Evolutionary conservation across 192 early-diverging fungal species (phyloP), one percentile per base, ranked within the genome.

Genomic region (Obelidium mucronatum): DNA sequence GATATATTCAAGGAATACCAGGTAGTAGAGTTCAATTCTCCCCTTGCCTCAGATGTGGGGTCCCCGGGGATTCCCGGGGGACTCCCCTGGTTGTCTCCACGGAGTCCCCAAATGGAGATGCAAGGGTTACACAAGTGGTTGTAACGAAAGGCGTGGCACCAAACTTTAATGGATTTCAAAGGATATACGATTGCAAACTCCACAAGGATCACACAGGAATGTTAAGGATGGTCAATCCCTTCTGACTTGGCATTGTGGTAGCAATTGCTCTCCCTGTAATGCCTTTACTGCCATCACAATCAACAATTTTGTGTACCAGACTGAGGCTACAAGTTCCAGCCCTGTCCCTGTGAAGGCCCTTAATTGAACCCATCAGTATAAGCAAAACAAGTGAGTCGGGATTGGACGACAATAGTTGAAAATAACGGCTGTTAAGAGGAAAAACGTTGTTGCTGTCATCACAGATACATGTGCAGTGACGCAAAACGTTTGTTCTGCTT

Each of bases 381-480:
- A 11, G 42, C 42, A 17, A 24, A 59, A n/a, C 5, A 59, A 24
- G 56, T 24, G n/a, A 13, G n/a, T 13, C 4, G 5, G 5, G 24
- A 30, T 13, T 6, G 4, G 31, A n/a, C 11, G 5, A n/a, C n/a
- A 59, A 8, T 59, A 13, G 8, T 4, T 24, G 4, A 8, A 13
- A 13, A 5, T 59, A 59, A 59, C 4, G 4, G 4, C 24, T 5
- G 4, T 13, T 30, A 5, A 59, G 8, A 59, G 56, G 56, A 59
- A n/a, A 33, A 24, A 59, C 24, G 31, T 33, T n/a, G 31, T 59
- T 4, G 56, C 56, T 59, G 31, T 59, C 5, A n/a, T 59, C 4
- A 59, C 56, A 59, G 56, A 59, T 59, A 59, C 56, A 13, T 59
- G 56, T n/a, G n/a, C 4, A 13, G 56, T 59, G 8, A 30, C 24